These are phyloP conservation scores for Tubosaeta sp. DNA, from an alignment of 768 basidiomycete species.

Conservation along the genomic window DNA sequence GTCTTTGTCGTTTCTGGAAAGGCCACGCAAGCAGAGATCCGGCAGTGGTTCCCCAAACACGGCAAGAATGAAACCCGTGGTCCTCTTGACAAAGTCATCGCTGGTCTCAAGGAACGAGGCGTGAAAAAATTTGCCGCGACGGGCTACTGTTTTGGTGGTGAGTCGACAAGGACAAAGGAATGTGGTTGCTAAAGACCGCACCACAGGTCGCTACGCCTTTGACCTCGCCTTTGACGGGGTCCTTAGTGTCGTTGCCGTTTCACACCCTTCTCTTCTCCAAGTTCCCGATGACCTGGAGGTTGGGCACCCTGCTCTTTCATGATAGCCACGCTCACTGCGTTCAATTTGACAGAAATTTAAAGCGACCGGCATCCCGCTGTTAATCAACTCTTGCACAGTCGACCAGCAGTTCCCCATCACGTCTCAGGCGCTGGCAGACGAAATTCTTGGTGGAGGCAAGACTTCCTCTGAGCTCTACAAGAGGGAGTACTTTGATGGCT, in stretches of 20 bases:
- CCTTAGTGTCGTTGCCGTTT: conserved; percentile 36
- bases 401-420: conserved; percentile 51
- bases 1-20: neutral
- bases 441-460: conserved; percentile 41
- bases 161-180: conserved; percentile 3
- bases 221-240: conserved; percentile 42
- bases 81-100: conserved; percentile 51
- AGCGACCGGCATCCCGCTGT: conserved; percentile 48
- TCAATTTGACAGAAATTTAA: conserved; percentile 43
- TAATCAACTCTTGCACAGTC: conserved; percentile 62
- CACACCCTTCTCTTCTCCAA: conserved; percentile 46
- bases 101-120: conserved; percentile 54
- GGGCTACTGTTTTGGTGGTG: conserved; percentile 71
- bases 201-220: conserved; percentile 38
- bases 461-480: conserved; percentile 36
- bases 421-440: conserved; percentile 42
- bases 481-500: conserved; percentile 32
- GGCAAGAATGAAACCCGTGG: conserved; percentile 39
- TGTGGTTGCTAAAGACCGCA: neutral
- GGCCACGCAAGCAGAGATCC: conserved; percentile 21
- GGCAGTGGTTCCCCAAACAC: conserved; percentile 41
- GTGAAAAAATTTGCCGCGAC: conserved; percentile 54
- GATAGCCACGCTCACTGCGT: neutral
- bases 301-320: neutral
- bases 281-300: conserved; percentile 54